Conservation (phyloP, 306 rosid species). For the Medicago ruthenica region DNA sequence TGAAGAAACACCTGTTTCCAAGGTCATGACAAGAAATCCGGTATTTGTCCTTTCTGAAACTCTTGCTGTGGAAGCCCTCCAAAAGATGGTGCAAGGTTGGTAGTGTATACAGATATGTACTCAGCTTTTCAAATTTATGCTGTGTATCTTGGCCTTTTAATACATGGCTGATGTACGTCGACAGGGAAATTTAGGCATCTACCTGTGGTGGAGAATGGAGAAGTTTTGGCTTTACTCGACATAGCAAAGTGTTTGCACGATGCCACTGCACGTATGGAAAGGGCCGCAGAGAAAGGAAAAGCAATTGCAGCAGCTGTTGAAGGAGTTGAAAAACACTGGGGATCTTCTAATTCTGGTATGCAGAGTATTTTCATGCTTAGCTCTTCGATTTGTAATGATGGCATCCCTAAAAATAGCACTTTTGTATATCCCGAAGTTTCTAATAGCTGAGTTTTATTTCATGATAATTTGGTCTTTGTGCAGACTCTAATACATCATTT, state of each 20-base stretch:
- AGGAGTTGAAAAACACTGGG: conserved; percentile 99
- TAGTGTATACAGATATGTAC: conserved; percentile 31
- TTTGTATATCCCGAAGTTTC: conserved; percentile 13
- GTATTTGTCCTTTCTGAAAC: conserved; percentile 91
- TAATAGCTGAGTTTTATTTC: conserved; percentile 29
- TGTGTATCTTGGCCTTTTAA: conserved; percentile 39
- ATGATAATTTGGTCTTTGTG: conserved; percentile 41
- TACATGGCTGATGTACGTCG: conserved; percentile 40
- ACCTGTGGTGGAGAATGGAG: conserved; percentile 99
- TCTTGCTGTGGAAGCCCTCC: conserved; percentile 99
- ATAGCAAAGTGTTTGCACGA: conserved; percentile 97
- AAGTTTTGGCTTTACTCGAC: conserved; percentile 94
- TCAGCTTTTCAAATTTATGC: conserved; percentile 38
- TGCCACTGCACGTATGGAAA: conserved; percentile 98
- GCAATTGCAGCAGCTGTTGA: conserved; percentile 99
- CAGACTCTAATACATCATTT: conserved; percentile 85
- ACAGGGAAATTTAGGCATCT: conserved; percentile 97
- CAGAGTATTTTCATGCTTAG: conserved; percentile 38
- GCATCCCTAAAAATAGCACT: background rate
- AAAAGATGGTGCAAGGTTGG: conserved; percentile 99
- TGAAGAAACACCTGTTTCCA: conserved; percentile 89
- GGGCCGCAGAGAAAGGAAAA: conserved; percentile 99
- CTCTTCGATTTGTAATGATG: conserved; percentile 29
- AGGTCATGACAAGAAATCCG: conserved; percentile 94
- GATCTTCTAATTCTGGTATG: conserved; percentile 76